A percentile compares a stretch with the other conserved stretches of the same genome.
Evolutionary conservation across 2,329 filamentous ascomycete species (phyloP).

Genomic region (Alternaria ethzedia): DNA sequence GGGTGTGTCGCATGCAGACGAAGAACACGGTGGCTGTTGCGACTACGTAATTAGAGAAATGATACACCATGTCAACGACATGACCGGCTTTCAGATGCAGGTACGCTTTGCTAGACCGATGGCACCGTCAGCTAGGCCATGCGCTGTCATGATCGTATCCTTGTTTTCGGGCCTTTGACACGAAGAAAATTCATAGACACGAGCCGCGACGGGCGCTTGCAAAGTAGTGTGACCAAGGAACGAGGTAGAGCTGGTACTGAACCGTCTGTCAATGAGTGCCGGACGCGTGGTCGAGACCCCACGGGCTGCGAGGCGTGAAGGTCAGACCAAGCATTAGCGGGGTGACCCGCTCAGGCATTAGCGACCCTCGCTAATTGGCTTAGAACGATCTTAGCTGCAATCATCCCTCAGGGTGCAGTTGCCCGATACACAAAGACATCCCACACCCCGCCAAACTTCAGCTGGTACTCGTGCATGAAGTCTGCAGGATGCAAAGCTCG

Average conservation of each 20-base stretch:
- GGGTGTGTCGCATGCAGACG: too few relatives aligned
- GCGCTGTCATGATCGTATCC: neutral
- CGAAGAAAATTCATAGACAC: neutral
- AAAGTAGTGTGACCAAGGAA: neutral
- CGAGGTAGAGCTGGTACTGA: neutral
- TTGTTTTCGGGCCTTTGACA: neutral
- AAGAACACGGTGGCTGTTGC: neutral
- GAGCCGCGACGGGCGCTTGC: neutral
- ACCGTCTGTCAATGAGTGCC: neutral
- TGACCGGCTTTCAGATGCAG: neutral
- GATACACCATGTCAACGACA: neutral
- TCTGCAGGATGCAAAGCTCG: neutral
- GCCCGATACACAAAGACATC: neutral
- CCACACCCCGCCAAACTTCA: neutral
- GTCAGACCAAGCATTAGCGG: constrained; percentile 4
- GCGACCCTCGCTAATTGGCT: neutral
- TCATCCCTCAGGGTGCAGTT: neutral
- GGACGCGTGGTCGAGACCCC: neutral
- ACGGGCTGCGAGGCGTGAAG: neutral
- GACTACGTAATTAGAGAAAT: neutral
- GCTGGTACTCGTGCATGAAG: neutral
- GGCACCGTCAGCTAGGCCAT: neutral
- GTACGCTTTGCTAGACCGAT: neutral
- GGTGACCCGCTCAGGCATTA: neutral
- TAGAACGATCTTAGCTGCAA: neutral